A percentile compares a stretch with the other conserved stretches of the same genome.
phyloP scores from a whole-genome alignment of 306 rosid genomes.

The Arachis hypogaea region DNA sequence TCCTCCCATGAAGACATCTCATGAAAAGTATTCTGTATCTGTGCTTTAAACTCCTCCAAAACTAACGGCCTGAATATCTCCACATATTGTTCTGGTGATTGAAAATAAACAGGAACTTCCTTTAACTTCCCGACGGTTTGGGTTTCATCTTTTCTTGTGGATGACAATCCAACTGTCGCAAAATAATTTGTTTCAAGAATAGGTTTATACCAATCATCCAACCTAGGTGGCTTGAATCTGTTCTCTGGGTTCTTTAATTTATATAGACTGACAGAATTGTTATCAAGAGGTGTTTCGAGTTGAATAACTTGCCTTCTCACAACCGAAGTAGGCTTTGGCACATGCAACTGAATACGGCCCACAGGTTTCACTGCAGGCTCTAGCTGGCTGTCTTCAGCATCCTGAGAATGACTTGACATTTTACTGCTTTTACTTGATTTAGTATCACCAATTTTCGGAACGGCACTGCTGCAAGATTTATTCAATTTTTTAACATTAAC shows the following conservation, averaged over 20 bases:
- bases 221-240: constrained; percentile 85
- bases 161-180: constrained; percentile 64
- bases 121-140: constrained; percentile 57
- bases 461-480: constrained; percentile 42
- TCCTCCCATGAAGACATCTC: constrained; percentile 89
- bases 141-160: constrained; percentile 64
- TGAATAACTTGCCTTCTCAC: constrained; percentile 85
- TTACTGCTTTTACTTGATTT: constrained; percentile 30
- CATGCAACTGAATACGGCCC: constrained; percentile 51
- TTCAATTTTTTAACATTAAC: constrained; percentile 41
- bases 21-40: constrained; percentile 70
- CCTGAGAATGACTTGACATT: constrained; percentile 47
- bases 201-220: constrained; percentile 90
- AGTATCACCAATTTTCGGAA: constrained; percentile 44
- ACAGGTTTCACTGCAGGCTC: constrained; percentile 66
- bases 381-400: constrained; percentile 55
- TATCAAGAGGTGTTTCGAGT: constrained; percentile 65
- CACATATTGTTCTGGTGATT: constrained; percentile 83
- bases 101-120: constrained; percentile 85
- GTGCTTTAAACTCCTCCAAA: constrained; percentile 96
- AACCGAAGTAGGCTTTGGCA: constrained; percentile 60
- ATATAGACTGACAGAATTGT: constrained; percentile 48
- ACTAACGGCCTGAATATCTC: constrained; percentile 84
- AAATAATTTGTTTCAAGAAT: constrained; percentile 87
- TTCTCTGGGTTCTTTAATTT: constrained; percentile 61